Conservation (phyloP, 805 yeast species). For the Zygoascus ofunaensis region DNA sequence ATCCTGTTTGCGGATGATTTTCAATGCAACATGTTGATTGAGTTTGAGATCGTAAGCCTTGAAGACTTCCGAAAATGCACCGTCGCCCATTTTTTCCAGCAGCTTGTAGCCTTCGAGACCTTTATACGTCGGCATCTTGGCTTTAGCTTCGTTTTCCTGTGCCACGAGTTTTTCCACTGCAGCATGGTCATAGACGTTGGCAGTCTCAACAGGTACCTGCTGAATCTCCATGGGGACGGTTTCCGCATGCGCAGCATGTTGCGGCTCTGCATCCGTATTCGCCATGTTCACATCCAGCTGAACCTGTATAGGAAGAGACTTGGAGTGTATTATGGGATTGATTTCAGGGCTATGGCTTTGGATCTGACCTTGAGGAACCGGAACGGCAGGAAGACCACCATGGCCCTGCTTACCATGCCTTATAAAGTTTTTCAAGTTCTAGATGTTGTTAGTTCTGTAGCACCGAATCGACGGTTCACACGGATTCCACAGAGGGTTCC, state of each 20-base stretch:
- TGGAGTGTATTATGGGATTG: not conserved
- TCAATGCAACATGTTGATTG: slow-evolving; percentile 55
- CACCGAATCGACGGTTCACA: no score
- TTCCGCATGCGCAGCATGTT: no score
- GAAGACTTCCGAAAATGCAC: slow-evolving; percentile 85
- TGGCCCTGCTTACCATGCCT: slow-evolving; percentile 57
- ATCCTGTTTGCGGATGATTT: slow-evolving; percentile 56
- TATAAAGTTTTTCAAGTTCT: slow-evolving; percentile 50
- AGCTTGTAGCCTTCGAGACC: slow-evolving; percentile 32
- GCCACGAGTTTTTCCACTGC: slow-evolving; percentile 33
- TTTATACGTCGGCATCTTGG: slow-evolving; percentile 29
- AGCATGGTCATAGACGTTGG: slow-evolving; percentile 27
- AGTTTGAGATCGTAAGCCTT: slow-evolving; percentile 47
- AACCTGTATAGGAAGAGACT: not conserved
- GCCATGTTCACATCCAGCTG: not conserved
- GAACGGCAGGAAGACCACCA: not conserved
- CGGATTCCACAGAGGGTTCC: no score
- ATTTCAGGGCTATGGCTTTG: no score
- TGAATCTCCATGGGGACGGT: no score
- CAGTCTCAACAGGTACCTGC: no score
- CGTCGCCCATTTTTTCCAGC: slow-evolving; percentile 44
- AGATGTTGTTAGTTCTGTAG: no score
- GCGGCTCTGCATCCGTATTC: no score
- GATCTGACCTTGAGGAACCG: not conserved
- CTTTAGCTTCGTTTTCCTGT: slow-evolving; percentile 29